A percentile compares a stretch with the other conserved stretches of the same genome.
These are phyloP conservation scores for Trichoderma atrobrunneum DNA, from an alignment of 2,329 filamentous ascomycete genomes.

Conservation along the genomic window DNA sequence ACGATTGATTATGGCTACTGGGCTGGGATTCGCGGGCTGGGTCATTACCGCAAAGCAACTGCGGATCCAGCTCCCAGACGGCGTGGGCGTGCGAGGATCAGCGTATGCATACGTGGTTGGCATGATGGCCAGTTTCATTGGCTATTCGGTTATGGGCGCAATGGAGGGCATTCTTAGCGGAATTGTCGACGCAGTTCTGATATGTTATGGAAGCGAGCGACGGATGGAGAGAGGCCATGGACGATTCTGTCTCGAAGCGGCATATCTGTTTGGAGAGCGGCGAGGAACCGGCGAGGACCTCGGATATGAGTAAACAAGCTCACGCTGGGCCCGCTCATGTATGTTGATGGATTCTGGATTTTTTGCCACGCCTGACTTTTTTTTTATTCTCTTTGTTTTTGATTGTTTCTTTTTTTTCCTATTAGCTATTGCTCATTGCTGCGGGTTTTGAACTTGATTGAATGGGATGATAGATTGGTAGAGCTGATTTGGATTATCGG, in stretches of 20 bases:
- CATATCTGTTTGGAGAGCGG: constrained; percentile 77
- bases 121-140: constrained; percentile 87
- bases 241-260: constrained; percentile 88
- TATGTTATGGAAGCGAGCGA: constrained; percentile 92
- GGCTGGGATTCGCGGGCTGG: constrained; percentile 93
- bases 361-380: not conserved
- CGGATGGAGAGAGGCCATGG: constrained; percentile 64
- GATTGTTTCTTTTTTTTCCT: not conserved
- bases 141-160: constrained; percentile 86
- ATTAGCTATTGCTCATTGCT: not conserved
- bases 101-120: constrained; percentile 94
- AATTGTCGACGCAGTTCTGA: constrained; percentile 81
- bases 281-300: constrained; percentile 30
- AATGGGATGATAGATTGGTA: constrained; percentile 19
- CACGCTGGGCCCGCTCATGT: not conserved
- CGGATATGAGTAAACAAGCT: constrained; percentile 26
- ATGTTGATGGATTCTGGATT: not conserved
- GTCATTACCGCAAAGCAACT: constrained; percentile 84
- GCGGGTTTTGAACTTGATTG: not conserved
- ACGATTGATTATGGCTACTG: constrained; percentile 84
- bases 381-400: not conserved
- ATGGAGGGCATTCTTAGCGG: constrained; percentile 87
- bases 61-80: constrained; percentile 55
- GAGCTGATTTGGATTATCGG: constrained; percentile 16
- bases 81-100: constrained; percentile 65